Evolutionary conservation across 1,284 basidiomycete genomes (phyloP).

Genomic region (Wallemia mellicola): DNA sequence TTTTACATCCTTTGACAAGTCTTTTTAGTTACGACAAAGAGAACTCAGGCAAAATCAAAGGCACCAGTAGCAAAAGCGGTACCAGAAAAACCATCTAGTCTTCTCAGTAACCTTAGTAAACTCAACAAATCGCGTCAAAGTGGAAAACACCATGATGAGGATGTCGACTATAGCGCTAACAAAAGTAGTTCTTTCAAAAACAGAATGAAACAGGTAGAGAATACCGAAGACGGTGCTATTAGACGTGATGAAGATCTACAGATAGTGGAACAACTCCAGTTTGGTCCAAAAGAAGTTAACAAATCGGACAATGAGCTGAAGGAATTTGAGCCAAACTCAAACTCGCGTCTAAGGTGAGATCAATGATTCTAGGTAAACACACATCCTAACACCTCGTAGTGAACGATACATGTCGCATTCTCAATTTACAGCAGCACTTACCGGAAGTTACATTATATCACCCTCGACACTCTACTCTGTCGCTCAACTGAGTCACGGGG

Average conservation of each 20-base stretch:
- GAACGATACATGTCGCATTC: conserved; percentile 41
- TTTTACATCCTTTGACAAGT: too few species aligned
- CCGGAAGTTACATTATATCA: conserved; percentile 54
- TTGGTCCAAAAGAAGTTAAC: conserved; percentile 36
- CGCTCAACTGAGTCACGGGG: conserved; percentile 39
- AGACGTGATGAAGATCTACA: conserved; percentile 34
- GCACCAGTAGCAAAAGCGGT: background rate
- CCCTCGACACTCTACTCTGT: conserved; percentile 66
- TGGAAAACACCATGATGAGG: background rate
- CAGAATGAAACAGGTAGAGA: background rate
- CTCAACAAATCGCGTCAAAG: background rate
- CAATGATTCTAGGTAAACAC: conserved; percentile 2
- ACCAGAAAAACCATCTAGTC: background rate
- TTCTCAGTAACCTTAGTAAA: background rate
- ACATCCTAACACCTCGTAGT: conserved; percentile 17
- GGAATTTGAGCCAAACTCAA: conserved; percentile 55
- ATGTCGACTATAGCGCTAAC: background rate
- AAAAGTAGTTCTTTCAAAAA: background rate
- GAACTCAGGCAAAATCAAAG: too few species aligned
- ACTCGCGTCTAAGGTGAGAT: conserved; percentile 50
- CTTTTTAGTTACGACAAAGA: too few species aligned
- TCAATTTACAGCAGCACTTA: conserved; percentile 49
- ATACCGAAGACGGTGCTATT: background rate
- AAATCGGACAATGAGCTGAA: conserved; percentile 24
- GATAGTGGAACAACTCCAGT: conserved; percentile 37